Base-by-base conservation (phyloP, 2,329 filamentous ascomycete species). In the Diaporthe longicolla region DNA sequence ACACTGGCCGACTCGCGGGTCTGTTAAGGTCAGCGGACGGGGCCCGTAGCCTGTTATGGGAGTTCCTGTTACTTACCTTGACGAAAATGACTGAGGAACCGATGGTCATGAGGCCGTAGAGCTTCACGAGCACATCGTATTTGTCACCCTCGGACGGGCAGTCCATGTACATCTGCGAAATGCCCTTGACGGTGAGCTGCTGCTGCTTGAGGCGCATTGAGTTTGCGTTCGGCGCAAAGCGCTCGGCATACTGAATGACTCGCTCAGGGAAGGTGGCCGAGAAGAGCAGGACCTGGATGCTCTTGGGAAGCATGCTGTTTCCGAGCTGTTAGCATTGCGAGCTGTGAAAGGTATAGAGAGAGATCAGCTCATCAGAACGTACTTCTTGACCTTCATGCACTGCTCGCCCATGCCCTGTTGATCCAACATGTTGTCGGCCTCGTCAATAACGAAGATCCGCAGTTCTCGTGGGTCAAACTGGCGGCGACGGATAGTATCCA, bases 371-470 rank as follows among this genome's bases (percentile, higher is more conserved):
- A 21, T 8, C 19, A 4, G n/a, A n/a, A 85, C 91, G 79, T 84
- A 97, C 94, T 85, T 84, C 87, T 97, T 98, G 78, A 98, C 94
- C 78, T 95, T 92, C 79, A 95, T 90, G 83, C 96, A 98, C 85
- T 99, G 97, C 74, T 98, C 97, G 70, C 97, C 97, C 72, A 99
- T 88, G 69, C 97, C 96, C 84, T 98, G 95, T 84, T 96, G 93
- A 81, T 98, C 97, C 75, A 99, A 87, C 97, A 99, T 99, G 85
- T 98, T 98, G 85, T 99, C 97, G 73, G 97, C 97, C 86, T 99
- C 97, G 80, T 99, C 97, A 70, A 99, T 89, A 72, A 98, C 96
- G 75, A 99, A 89, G 11, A 97, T 90, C 82, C 92, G 94, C 78
- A 99, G 87, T 73, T 91, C 85, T 24, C 89, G 90, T 0, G 91